These are phyloP conservation scores for Oryza glumipatula DNA, from an alignment of 176 grass and related monocot genomes.

Conservation along the genomic window DNA sequence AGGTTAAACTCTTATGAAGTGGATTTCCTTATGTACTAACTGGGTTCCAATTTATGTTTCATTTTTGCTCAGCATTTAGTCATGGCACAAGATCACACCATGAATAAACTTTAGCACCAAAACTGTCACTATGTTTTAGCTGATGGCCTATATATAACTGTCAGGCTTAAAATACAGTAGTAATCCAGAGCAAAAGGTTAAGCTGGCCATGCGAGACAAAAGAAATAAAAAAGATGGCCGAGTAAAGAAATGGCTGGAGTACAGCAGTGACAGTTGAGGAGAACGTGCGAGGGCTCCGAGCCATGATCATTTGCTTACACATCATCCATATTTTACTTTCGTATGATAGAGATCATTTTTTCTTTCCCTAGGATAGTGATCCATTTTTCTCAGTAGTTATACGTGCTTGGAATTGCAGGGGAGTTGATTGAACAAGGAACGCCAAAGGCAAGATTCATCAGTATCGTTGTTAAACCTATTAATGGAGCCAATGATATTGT, in stretches of 20 bases:
- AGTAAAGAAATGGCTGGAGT: constrained; percentile 20
- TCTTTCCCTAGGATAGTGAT: too few relatives aligned
- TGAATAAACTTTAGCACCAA: neutral
- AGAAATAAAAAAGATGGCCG: neutral
- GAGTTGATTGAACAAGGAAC: too few relatives aligned
- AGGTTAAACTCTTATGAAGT: neutral
- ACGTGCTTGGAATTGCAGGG: neutral
- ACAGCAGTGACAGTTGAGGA: constrained; percentile 8
- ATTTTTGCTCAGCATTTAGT: neutral
- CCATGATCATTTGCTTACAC: neutral
- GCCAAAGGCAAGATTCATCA: too few relatives aligned
- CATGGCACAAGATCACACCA: neutral
- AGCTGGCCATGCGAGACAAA: neutral
- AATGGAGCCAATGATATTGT: too few relatives aligned
- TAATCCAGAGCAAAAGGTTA: neutral
- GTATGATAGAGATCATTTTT: too few relatives aligned
- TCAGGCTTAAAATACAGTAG: neutral
- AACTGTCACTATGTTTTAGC: neutral
- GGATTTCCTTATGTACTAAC: neutral
- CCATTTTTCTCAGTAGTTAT: too few relatives aligned
- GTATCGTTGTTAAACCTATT: too few relatives aligned
- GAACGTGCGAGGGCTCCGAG: neutral
- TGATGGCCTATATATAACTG: neutral
- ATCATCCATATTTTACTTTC: neutral
- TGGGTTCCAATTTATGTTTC: neutral